Base-by-base conservation (phyloP, 306 rosid species). In the Trifolium dubium region DNA sequence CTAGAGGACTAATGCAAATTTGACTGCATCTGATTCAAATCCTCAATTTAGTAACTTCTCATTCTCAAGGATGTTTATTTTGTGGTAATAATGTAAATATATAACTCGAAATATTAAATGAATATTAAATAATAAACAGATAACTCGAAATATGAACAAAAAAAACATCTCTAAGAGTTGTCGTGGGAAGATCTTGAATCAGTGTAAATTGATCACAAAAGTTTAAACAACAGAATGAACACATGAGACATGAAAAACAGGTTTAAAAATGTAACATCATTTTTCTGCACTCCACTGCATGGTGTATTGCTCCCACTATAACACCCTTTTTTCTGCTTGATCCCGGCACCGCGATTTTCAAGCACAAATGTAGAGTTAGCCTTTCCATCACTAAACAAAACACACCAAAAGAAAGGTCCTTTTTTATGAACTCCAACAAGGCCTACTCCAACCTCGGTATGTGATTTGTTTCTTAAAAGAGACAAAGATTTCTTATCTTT, bases 351-450 rank as follows among this genome's bases (percentile, higher is more conserved):
- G 1, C 82, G 92, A 72, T 91, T 81, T 64, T 94, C 98, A 23
- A 91, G 95, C 81, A 89, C 96, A 80, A 94, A 94, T 3, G 90
- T 66, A 17, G 96, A 77, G 70, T 91, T 91, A 61, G 86, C 83
- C 71, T 79, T 70, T 19, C 96, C 98, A 85, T 78, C 67, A 66
- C 95, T 83, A 72, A 94, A 91, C 74, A 88, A 84, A 81, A 89
- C 84, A 79, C 95, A 83, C 98, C 95, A 94, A 55, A 91, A 88
- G 83, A 84, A 91, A 13, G 90, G 88, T 2, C 91, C 96, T 71
- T 91, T 85, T 73, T 91, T 85, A 64, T 88, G 92, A 18, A 55
- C 76, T 74, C 92, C 88, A 75, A 88, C 85, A 74, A 91, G 78
- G 50, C 98, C 97, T 6, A 85, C 89, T 65, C 98, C 98, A 3